These are phyloP conservation scores for Eucalyptus regnans DNA, from an alignment of 345 rosid genomes.

Conservation along the genomic window DNA sequence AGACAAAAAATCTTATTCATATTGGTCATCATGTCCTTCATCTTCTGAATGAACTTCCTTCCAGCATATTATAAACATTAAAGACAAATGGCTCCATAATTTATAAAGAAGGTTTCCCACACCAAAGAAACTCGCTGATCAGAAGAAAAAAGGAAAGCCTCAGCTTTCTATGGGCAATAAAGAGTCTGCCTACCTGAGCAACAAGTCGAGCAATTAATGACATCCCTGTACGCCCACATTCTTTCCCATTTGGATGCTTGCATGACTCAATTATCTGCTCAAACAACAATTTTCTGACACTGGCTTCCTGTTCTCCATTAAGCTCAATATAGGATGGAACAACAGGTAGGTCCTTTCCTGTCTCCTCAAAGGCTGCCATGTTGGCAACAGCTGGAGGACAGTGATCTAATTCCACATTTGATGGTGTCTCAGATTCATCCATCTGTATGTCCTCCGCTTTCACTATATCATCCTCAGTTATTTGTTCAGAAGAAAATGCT, in stretches of 20 bases:
- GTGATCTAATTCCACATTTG: constrained; percentile 38
- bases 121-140: neutral
- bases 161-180: neutral
- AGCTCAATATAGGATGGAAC: constrained; percentile 72
- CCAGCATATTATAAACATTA: neutral
- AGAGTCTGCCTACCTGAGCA: constrained; percentile 44
- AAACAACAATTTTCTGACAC: constrained; percentile 48
- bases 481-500: constrained; percentile 25
- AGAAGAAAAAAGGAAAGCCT: neutral
- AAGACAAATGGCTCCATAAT: neutral
- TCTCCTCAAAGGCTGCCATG: constrained; percentile 46
- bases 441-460: constrained; percentile 28
- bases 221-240: constrained; percentile 43
- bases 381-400: constrained; percentile 27
- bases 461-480: constrained; percentile 35
- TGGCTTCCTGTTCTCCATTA: constrained; percentile 38
- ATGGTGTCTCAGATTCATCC: constrained; percentile 22
- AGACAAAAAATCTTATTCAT: neutral
- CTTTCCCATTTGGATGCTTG: constrained; percentile 38
- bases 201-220: constrained; percentile 73
- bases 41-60: neutral
- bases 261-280: constrained; percentile 65
- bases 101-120: neutral
- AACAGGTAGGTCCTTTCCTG: constrained; percentile 44
- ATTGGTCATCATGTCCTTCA: neutral